Evolutionary conservation across 2,329 filamentous ascomycete species (phyloP), one percentile per base, ranked within the genome.

Genomic region (Colletotrichum liaoningense): DNA sequence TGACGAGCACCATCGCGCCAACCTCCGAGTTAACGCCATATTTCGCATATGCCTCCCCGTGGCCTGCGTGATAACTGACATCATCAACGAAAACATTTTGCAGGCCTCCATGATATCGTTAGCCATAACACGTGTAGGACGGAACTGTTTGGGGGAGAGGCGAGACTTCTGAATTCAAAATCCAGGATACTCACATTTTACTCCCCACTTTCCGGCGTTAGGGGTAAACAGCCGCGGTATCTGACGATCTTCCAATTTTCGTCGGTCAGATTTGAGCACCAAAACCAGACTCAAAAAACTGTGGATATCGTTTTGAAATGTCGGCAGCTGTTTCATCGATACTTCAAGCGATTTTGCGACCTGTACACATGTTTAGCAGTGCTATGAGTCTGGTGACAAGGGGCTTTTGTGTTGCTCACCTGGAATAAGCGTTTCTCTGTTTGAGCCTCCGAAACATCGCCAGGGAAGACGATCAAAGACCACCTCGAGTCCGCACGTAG

Each of bases 1-100:
- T 81, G 1, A 92, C 83, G 2, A 92, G 82, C 0, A 93, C 87
- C 9, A 91, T 81, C 72, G 88, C 90, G 0, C 92, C 92, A 22
- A 81, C 80, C 62, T 87, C 82, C 16, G 76, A 78, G 74, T 90
- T 84, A 1, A 94, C 84, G 0, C 91, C 92, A 72, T 91, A 92
- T 1, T 85, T 86, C 67, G 86, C 82, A 76, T 93, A 90, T 0
- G 86, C 84, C 9, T 84, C 76, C 0, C 87, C 87, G 71, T 86
- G 81, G 0, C 87, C 87, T 77, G 89, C 86, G 74, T 90, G 85
- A 77, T 90, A 88, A 38, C 84, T 85, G 30, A 83, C 77, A 60
- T 87, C 87, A 74, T 92, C 90, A 1, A 86, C 87, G 77, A 87
- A 90, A 0, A 91, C 83, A 77, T 88, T 89, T 67, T 84, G 82